phyloP scores from a whole-genome alignment of 2,329 filamentous ascomycete species.

The Phoma sp. region DNA sequence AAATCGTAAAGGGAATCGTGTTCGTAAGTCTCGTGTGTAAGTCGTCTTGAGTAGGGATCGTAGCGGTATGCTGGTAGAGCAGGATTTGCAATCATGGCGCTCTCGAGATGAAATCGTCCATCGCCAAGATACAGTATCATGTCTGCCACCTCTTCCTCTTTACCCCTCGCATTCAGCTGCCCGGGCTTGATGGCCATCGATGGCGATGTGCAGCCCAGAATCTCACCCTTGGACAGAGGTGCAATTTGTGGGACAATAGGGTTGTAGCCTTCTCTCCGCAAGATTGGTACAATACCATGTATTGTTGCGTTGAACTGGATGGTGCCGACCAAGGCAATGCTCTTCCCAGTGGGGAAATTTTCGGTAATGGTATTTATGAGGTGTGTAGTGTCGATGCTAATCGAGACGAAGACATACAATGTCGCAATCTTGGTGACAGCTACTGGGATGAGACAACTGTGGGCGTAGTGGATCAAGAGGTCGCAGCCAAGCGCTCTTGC shows the following conservation, averaged over 20 bases:
- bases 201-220: constrained; percentile 95
- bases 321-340: constrained; percentile 90
- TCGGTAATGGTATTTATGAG: constrained; percentile 84
- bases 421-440: constrained; percentile 97
- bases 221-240: constrained; percentile 92
- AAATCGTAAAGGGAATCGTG: constrained; percentile 89
- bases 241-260: constrained; percentile 90
- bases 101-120: constrained; percentile 94
- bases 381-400: constrained; percentile 90
- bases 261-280: constrained; percentile 84
- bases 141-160: constrained; percentile 59
- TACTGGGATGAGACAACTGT: constrained; percentile 94
- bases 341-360: constrained; percentile 85
- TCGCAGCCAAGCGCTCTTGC: constrained; percentile 93
- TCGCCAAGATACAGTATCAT: constrained; percentile 89
- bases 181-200: constrained; percentile 44
- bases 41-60: constrained; percentile 90
- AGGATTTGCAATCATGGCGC: constrained; percentile 99
- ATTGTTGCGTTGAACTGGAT: constrained; percentile 99
- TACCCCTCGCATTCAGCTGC: constrained; percentile 54
- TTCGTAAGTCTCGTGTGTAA: constrained; percentile 90
- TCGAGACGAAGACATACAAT: constrained; percentile 97
- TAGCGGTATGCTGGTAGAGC: constrained; percentile 90
- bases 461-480: constrained; percentile 93
- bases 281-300: constrained; percentile 77